Percentiles rank a stretch among this genome's conserved stretches.
Conservation (phyloP, 176 grass and related monocot genomes). For the Puccinellia tenuiflora region DNA sequence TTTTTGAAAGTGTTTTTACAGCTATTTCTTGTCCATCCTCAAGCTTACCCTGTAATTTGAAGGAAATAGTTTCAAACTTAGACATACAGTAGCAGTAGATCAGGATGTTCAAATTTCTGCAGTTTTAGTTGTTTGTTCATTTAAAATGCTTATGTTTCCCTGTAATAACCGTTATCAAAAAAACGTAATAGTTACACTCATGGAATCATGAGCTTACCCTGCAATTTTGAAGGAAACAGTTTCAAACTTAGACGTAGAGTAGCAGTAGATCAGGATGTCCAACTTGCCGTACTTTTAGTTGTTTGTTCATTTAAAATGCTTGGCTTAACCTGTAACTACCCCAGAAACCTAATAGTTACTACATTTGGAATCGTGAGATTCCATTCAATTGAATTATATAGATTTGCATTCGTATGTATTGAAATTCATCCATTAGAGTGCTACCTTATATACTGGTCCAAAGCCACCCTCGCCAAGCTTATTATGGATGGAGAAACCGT, state of each 20-base stretch:
- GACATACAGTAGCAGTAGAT: neutral
- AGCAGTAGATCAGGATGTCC: neutral
- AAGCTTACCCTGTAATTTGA: slow-evolving; percentile 52
- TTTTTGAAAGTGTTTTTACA: slow-evolving; percentile 70
- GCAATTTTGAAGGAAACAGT: slow-evolving; percentile 5
- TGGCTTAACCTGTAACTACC: neutral
- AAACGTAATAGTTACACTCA: no score
- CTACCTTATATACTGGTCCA: slow-evolving; percentile 61
- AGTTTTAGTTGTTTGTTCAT: neutral
- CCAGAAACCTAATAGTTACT: neutral
- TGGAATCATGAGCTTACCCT: slow-evolving; percentile 77
- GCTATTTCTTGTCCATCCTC: slow-evolving; percentile 65
- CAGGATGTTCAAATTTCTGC: neutral
- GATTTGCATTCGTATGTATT: neutral
- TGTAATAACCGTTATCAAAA: no score
- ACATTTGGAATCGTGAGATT: neutral
- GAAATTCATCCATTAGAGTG: neutral
- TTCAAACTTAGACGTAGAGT: neutral
- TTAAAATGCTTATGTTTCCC: neutral
- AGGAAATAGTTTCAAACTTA: slow-evolving; percentile 2
- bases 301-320: neutral
- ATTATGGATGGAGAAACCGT: slow-evolving; percentile 54
- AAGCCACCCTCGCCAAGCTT: slow-evolving; percentile 68
- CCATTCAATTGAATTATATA: neutral
- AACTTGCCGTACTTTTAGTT: neutral